These are phyloP conservation scores for Phanerochaete carnosa DNA, from an alignment of 768 basidiomycete genomes.

Conservation along the genomic window DNA sequence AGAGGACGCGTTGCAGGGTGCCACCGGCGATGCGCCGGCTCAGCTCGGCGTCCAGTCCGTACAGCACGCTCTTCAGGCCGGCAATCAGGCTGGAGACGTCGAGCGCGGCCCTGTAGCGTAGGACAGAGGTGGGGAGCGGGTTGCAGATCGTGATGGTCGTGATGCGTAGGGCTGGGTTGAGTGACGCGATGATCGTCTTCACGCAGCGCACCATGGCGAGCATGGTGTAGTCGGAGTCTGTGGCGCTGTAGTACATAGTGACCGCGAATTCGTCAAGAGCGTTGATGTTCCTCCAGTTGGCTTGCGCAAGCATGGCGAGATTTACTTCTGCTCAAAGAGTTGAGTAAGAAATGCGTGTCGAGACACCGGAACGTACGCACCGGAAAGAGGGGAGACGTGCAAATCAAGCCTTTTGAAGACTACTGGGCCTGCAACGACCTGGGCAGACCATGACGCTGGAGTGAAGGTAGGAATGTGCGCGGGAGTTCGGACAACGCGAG, in stretches of 20 bases:
- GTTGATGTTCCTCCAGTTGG: background rate
- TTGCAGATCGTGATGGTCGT: background rate
- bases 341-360: too few species aligned
- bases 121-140: background rate
- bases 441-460: too few species aligned
- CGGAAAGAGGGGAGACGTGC: too few species aligned
- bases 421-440: too few species aligned
- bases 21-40: background rate
- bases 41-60: background rate
- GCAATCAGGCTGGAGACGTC: background rate
- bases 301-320: background rate
- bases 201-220: background rate
- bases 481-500: too few species aligned
- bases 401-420: too few species aligned
- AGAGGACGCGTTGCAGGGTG: background rate
- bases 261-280: background rate
- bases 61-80: background rate
- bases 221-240: background rate
- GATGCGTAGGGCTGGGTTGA: background rate
- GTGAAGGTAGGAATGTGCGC: too few species aligned
- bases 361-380: too few species aligned
- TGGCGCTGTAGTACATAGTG: background rate
- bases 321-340: too few species aligned
- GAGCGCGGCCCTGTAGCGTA: background rate
- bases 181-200: background rate